These are phyloP conservation scores for Leishmania mexicana DNA, from an alignment of 208 protist species.

Conservation along the genomic window DNA sequence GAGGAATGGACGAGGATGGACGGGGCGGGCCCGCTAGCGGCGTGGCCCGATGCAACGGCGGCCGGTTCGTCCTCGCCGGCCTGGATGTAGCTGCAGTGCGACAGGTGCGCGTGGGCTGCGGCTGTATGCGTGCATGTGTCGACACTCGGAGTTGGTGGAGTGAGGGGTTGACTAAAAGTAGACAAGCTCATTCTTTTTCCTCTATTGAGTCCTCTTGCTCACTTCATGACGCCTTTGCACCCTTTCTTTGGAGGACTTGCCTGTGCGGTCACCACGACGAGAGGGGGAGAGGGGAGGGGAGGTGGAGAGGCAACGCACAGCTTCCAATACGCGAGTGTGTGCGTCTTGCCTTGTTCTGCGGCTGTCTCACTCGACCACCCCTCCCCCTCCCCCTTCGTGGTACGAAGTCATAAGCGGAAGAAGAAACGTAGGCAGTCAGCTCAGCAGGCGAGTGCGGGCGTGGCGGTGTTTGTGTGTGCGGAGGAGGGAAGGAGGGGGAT, in stretches of 20 bases:
- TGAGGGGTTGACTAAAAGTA: neutral
- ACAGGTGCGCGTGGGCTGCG: neutral
- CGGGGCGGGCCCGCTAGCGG: neutral
- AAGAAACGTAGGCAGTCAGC: neutral
- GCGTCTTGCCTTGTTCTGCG: neutral
- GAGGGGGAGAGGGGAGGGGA: neutral
- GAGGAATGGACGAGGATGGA: neutral
- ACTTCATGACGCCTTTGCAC: too few species aligned
- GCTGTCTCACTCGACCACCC: neutral
- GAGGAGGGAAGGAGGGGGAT: neutral
- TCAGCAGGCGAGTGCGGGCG: neutral
- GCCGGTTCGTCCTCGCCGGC: neutral
- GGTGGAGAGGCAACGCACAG: too few species aligned
- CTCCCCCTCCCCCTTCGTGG: neutral
- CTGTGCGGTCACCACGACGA: neutral
- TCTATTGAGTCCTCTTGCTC: neutral
- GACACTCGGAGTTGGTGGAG: neutral
- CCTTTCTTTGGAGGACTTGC: neutral
- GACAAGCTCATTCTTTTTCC: neutral
- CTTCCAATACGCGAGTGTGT: neutral
- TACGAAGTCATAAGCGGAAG: neutral
- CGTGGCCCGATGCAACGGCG: too few species aligned
- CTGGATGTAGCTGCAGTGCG: neutral
- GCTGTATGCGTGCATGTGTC: neutral
- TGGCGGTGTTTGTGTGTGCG: neutral